Base-by-base conservation (phyloP, 2,329 filamentous ascomycete genomes). In the Epichloe uncinata region DNA sequence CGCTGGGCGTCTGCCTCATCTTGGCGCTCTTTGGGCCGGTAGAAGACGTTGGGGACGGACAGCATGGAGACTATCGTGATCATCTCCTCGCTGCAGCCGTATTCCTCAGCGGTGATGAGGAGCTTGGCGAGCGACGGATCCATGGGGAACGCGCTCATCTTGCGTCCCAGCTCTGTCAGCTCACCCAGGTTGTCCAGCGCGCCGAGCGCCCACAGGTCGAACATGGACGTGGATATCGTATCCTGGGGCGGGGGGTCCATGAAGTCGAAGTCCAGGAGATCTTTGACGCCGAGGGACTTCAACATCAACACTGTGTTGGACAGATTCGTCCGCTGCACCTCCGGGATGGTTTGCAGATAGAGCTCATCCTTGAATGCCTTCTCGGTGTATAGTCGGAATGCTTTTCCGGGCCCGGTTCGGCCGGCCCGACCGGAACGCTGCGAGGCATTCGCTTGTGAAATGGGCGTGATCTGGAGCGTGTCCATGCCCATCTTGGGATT, bases 401-500 rank as follows among this genome's bases (percentile, higher is more conserved):
- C 88, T 65, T 96, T 96, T 52, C 94, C 93, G 2, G 93, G 93
- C 0, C 93, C 93, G 7, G 94, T 98, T 58, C 93, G 81, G 16
- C 93, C 93, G 42, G 93, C 93, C 63, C 93, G 86, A 52, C 93
- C 93, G 40, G 93, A 91, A 60, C 93, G 82, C 63, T 98, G 93
- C 4, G 86, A 89, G 4, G 89, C 85, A 65, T 98, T 98, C 57
- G 93, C 93, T 65, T 98, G 93, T 2, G 90, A 96, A 48, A 98
- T 94, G 0, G 93, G 93, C 0, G 93, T 98, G 57, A 98, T 95
- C 61, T 97, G 93, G 13, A 98, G 78, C 0, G 91, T 96, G 61
- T 98, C 93, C 93, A 98, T 98, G 51, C 93, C 93, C 88, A 98
- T 97, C 48, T 90, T 86, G 5, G 93, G 90, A 60, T 98, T 98